phyloP scores from a whole-genome alignment of 805 yeast species.

The Monosporozyma aerobia region DNA sequence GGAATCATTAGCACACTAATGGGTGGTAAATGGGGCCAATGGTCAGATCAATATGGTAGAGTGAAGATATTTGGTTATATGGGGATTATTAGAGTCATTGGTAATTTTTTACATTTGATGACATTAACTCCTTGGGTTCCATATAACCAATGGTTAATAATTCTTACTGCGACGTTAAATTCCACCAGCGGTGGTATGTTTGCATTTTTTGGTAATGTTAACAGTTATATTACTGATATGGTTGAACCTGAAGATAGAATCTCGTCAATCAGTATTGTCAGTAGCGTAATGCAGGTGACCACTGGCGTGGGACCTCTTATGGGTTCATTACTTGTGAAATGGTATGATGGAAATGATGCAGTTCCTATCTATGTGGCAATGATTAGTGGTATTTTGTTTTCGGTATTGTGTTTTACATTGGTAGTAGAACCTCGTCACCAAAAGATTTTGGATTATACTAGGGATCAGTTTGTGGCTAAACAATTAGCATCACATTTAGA shows the following conservation, averaged over 20 bases:
- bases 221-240: slow-evolving; percentile 68
- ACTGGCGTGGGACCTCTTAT: slow-evolving; percentile 56
- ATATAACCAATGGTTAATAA: slow-evolving; percentile 33
- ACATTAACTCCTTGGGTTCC: slow-evolving; percentile 29
- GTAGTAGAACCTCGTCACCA: slow-evolving; percentile 59
- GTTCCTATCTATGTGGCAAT: slow-evolving; percentile 28
- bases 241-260: slow-evolving; percentile 53
- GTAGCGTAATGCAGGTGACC: slow-evolving; percentile 53
- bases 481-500: neutral
- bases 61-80: slow-evolving; percentile 37
- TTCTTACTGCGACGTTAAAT: slow-evolving; percentile 38
- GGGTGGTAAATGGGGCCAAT: slow-evolving; percentile 53
- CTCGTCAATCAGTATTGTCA: slow-evolving; percentile 46
- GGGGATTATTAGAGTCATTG: slow-evolving; percentile 19
- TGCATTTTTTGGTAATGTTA: slow-evolving; percentile 46
- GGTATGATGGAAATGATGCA: slow-evolving; percentile 22
- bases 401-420: slow-evolving; percentile 31
- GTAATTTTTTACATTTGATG: slow-evolving; percentile 13
- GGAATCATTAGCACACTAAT: slow-evolving; percentile 43
- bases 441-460: slow-evolving; percentile 11
- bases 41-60: slow-evolving; percentile 60
- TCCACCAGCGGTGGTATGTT: slow-evolving; percentile 56
- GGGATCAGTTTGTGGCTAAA: slow-evolving; percentile 1
- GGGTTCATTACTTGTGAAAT: slow-evolving; percentile 36
- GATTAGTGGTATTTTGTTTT: slow-evolving; percentile 25